Evolutionary conservation across 352 stramenopile species (phyloP), one percentile per base, ranked within the genome.

Genomic region (Thraustochytrium sp.): DNA sequence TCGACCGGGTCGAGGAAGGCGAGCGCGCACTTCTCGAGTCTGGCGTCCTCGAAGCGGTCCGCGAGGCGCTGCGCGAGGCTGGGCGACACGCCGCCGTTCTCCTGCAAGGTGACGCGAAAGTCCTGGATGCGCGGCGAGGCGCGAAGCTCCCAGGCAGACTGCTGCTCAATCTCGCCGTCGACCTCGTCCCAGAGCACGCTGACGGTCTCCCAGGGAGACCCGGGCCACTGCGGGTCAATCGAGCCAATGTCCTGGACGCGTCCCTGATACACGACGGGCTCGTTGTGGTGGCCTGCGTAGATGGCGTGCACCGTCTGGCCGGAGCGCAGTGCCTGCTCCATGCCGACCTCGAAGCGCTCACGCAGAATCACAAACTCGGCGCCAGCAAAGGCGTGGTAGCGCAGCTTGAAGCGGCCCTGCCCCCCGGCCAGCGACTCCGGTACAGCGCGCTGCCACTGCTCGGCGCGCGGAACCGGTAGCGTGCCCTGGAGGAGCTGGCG

Each of bases 361-460:
- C 94, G 89, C n/a, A 95, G 84, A 37, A 96, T 87, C 36, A 96
- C 62, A 59, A 95, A 96, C 59, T 94, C 94, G 3, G 91, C 89
- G 11, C 92, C 86, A 56, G 94, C 90, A 78, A 94, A 90, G 4
- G 91, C 90, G 51, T 93, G 91, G 49, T 91, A 93, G 36, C 89
- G 40, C 40, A 94, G 42, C 64, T 91, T 92, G 82, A 96, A 92
- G n/a, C 42, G 61, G 56, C 84, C 84, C 49, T 90, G 90, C 18
- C 90, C 88, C 56, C 88, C 59, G 11, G 88, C 42, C 0, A 42
- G 11, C 31, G 23, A 21, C 2, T 61, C 68, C 8, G 31, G 31
- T 21, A 16, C 23, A 23, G 46, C 26, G 68, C 36, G 42, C 46
- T 64, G 34, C 68, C 68, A 80, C 8, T 75, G 23, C 51, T 9